A percentile compares a stretch with the other conserved stretches of the same genome.
Evolutionary conservation across 768 basidiomycete genomes (phyloP).

Genomic region (Daedaleopsis nitida): DNA sequence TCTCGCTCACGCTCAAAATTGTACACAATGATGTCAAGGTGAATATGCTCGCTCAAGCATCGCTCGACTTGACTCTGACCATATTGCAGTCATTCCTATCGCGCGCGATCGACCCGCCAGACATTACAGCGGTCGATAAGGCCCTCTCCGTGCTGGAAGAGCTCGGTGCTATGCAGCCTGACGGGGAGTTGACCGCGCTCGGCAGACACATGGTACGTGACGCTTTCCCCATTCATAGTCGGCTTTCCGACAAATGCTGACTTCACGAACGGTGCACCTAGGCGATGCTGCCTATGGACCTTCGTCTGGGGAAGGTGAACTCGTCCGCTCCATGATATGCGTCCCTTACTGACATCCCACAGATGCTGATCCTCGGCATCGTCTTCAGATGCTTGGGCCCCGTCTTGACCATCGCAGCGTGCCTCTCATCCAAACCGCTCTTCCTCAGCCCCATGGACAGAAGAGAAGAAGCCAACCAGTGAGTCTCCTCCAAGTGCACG

Average conservation of each 20-base stretch:
- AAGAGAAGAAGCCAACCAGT: slow-evolving; percentile 79
- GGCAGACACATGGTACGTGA: slow-evolving; percentile 75
- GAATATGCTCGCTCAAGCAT: not conserved
- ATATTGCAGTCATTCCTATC: slow-evolving; percentile 55
- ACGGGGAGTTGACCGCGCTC: slow-evolving; percentile 73
- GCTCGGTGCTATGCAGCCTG: slow-evolving; percentile 71
- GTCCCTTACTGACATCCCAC: not conserved
- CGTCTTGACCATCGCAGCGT: slow-evolving; percentile 78
- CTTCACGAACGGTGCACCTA: slow-evolving; percentile 32
- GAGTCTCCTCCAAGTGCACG: slow-evolving; percentile 23
- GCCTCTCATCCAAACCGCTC: slow-evolving; percentile 84
- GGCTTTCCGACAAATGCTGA: not conserved
- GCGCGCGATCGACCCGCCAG: slow-evolving; percentile 84
- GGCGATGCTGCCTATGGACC: slow-evolving; percentile 86
- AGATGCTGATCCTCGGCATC: slow-evolving; percentile 88
- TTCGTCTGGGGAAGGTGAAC: slow-evolving; percentile 79
- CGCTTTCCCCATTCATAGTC: not conserved
- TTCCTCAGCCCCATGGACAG: slow-evolving; percentile 83
- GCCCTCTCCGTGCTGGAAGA: slow-evolving; percentile 76
- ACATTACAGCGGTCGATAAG: slow-evolving; percentile 69
- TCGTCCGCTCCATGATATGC: not conserved
- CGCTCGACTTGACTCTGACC: not conserved
- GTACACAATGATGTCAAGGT: slow-evolving; percentile 81
- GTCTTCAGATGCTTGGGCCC: slow-evolving; percentile 85
- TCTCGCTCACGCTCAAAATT: slow-evolving; percentile 81